Conservation (phyloP, 2,329 filamentous ascomycete genomes). For the Ciborinia camelliae region DNA sequence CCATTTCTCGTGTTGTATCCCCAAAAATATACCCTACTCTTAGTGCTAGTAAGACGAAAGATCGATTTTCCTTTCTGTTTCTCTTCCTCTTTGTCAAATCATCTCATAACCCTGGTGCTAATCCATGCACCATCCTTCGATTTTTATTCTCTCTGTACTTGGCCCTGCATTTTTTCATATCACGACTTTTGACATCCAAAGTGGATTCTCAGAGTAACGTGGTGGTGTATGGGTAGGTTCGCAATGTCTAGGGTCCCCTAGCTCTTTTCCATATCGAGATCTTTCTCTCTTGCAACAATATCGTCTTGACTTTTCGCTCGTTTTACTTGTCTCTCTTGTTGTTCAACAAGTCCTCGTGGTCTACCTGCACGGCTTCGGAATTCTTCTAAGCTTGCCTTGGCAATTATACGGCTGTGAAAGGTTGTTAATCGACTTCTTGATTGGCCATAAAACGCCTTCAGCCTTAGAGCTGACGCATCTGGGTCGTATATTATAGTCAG, state of each 20-base stretch:
- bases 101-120: neutral
- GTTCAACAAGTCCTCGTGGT: constrained; percentile 23
- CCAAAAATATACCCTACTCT: neutral
- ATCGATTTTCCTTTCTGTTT: neutral
- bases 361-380: constrained; percentile 25
- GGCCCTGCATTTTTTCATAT: constrained; percentile 9
- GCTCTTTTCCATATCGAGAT: constrained; percentile 32
- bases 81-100: neutral
- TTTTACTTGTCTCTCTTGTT: constrained; percentile 20
- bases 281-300: constrained; percentile 5
- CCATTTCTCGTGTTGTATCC: neutral
- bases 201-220: constrained; percentile 16
- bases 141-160: constrained; percentile 2
- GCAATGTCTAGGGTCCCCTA: constrained; percentile 27
- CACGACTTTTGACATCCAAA: constrained; percentile 7
- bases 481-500: constrained; percentile 19
- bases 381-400: constrained; percentile 14
- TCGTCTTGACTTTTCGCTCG: constrained; percentile 13
- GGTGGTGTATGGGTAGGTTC: constrained; percentile 13
- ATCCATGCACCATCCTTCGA: neutral
- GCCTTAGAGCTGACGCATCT: constrained; percentile 11
- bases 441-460: constrained; percentile 14
- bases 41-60: neutral
- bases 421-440: constrained; percentile 1
- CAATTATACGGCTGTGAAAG: constrained; percentile 11